These are phyloP conservation scores for Lantana camara DNA, from an alignment of 257 asterid genomes.

Conservation along the genomic window DNA sequence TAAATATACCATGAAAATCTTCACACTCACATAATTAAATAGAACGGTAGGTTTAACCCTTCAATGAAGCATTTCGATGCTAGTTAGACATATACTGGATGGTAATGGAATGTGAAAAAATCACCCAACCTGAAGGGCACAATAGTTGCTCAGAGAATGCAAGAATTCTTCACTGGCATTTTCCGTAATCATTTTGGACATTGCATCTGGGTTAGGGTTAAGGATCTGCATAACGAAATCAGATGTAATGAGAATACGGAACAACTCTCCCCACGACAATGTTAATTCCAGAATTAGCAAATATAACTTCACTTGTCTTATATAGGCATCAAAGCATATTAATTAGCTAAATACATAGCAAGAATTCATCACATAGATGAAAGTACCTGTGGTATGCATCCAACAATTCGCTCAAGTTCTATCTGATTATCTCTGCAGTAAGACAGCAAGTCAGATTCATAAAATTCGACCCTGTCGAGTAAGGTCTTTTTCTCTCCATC, in stretches of 20 bases:
- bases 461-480: slow-evolving; percentile 90
- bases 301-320: slow-evolving; percentile 9
- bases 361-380: slow-evolving; percentile 19
- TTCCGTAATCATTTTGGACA: slow-evolving; percentile 95
- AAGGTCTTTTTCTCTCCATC: slow-evolving; percentile 82
- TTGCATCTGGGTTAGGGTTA: slow-evolving; percentile 98
- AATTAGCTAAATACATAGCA: slow-evolving; percentile 21
- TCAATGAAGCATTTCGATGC: slow-evolving; percentile 24
- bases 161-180: slow-evolving; percentile 97
- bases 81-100: slow-evolving; percentile 14
- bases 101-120: slow-evolving; percentile 25
- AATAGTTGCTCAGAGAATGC: slow-evolving; percentile 82
- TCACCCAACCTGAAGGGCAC: slow-evolving; percentile 86
- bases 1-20: slow-evolving; percentile 10
- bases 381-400: slow-evolving; percentile 98
- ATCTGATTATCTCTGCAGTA: slow-evolving; percentile 86
- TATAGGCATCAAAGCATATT: slow-evolving; percentile 15
- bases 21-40: neutral
- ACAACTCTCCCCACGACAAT: slow-evolving; percentile 8
- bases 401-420: slow-evolving; percentile 94
- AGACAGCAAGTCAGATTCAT: slow-evolving; percentile 92
- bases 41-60: slow-evolving; percentile 18
- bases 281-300: slow-evolving; percentile 16
- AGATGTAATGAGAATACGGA: slow-evolving; percentile 13
- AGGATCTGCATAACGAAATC: slow-evolving; percentile 65